Evolutionary conservation across 352 stramenopile genomes (phyloP).

Genomic region (Pythium dissotocum): DNA sequence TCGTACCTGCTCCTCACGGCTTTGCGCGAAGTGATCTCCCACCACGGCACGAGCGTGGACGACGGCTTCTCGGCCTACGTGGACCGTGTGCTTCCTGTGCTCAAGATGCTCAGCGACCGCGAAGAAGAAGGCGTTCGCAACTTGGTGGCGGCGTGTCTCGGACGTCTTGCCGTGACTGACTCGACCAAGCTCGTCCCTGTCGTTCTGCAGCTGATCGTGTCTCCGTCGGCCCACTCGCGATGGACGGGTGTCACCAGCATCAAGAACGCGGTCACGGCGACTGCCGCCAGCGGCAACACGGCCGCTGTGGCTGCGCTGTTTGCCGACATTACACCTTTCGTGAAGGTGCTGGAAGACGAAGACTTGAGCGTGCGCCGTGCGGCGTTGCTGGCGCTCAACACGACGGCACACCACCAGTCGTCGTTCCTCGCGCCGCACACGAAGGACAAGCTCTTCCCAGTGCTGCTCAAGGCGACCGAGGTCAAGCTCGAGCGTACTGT

Average conservation of each 20-base stretch:
- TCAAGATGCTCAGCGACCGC: conserved; percentile 91
- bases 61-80: conserved; percentile 78
- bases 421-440: conserved; percentile 74
- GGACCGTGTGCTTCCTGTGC: conserved; percentile 91
- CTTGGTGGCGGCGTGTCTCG: conserved; percentile 97
- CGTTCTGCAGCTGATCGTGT: conserved; percentile 80
- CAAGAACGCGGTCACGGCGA: conserved; percentile 81
- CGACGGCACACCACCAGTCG: conserved; percentile 94
- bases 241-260: conserved; percentile 94
- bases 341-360: conserved; percentile 93
- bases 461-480: conserved; percentile 88
- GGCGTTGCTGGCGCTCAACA: conserved; percentile 95
- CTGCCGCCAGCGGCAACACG: conserved; percentile 30
- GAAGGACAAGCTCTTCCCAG: conserved; percentile 88
- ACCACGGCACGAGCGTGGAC: conserved; percentile 74
- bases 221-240: conserved; percentile 54
- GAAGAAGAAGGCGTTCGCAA: conserved; percentile 96
- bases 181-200: conserved; percentile 87
- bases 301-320: conserved; percentile 53
- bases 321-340: conserved; percentile 85
- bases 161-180: conserved; percentile 93
- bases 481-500: conserved; percentile 96
- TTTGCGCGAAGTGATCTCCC: conserved; percentile 95
- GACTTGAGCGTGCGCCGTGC: conserved; percentile 95
- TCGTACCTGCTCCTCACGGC: conserved; percentile 97